phyloP scores from a whole-genome alignment of 495 filamentous ascomycete species.

The Usnea hakonensis region DNA sequence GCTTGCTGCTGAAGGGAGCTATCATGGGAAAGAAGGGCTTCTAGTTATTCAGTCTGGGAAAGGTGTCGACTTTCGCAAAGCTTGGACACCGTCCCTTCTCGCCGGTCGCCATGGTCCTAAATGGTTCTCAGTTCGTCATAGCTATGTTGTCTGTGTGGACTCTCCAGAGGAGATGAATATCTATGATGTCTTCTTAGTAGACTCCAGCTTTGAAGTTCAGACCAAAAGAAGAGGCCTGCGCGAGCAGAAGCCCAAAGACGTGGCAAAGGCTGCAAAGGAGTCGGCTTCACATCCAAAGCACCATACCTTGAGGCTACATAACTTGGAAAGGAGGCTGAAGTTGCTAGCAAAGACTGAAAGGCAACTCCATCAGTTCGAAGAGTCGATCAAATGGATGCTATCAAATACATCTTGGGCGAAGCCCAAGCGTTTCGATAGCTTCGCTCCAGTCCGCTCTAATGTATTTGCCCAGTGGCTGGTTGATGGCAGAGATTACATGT shows the following conservation, averaged over 20 bases:
- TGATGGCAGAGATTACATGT: conserved; percentile 97
- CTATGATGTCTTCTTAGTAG: conserved; percentile 94
- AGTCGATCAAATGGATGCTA: conserved; percentile 81
- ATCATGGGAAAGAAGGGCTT: conserved; percentile 96
- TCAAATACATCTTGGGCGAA: conserved; percentile 71
- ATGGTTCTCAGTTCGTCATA: conserved; percentile 97
- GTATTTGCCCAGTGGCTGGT: conserved; percentile 97
- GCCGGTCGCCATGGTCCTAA: conserved; percentile 79
- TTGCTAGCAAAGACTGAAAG: conserved; percentile 89
- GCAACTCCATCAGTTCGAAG: conserved; percentile 83
- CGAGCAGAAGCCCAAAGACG: conserved; percentile 55
- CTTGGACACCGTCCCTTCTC: conserved; percentile 65
- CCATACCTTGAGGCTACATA: conserved; percentile 73
- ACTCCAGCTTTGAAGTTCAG: conserved; percentile 71
- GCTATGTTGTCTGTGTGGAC: conserved; percentile 95
- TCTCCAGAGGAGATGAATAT: conserved; percentile 98
- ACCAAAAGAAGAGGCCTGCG: conserved; percentile 53
- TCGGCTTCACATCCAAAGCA: conserved; percentile 66
- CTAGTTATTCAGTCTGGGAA: conserved; percentile 85
- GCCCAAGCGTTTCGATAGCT: conserved; percentile 82
- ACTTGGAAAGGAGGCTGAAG: conserved; percentile 82
- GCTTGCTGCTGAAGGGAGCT: conserved; percentile 88
- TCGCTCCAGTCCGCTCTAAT: conserved; percentile 77
- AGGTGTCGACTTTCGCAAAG: conserved; percentile 79
- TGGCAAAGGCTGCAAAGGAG: conserved; percentile 52